These are phyloP conservation scores for Tephrocybe sp. DNA, from an alignment of 768 basidiomycete species.

Conservation along the genomic window DNA sequence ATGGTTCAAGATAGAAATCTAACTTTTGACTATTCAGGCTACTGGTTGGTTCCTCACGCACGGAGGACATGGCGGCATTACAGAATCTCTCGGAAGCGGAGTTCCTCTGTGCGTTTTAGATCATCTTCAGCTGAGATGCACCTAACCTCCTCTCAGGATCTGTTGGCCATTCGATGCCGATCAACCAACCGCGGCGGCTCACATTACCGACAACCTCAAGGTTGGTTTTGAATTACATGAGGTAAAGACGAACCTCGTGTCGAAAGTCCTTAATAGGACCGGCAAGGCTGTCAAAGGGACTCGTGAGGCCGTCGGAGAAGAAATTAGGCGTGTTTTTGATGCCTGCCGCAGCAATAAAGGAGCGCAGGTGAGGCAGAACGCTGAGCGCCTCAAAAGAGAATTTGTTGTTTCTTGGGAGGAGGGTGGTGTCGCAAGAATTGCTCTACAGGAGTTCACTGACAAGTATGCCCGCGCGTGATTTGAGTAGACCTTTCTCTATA, in stretches of 20 bases:
- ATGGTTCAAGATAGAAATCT: no score
- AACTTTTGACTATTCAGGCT: no score
- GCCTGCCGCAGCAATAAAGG: slow-evolving; percentile 12
- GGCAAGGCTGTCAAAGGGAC: slow-evolving; percentile 14
- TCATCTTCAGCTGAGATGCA: background rate
- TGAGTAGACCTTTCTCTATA: no score
- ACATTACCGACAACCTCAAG: slow-evolving; percentile 17
- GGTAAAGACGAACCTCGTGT: slow-evolving; percentile 18
- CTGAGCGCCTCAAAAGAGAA: slow-evolving; percentile 4
- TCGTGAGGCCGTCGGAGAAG: slow-evolving; percentile 13
- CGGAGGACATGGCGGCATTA: slow-evolving; percentile 21
- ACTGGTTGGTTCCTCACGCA: slow-evolving; percentile 25
- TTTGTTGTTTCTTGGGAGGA: slow-evolving; percentile 12
- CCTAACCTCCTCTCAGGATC: slow-evolving; percentile 12
- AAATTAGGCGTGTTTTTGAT: slow-evolving; percentile 13
- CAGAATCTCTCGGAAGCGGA: slow-evolving; percentile 21
- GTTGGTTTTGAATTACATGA: slow-evolving; percentile 21
- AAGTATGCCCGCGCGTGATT: no score
- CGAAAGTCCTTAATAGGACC: slow-evolving; percentile 11
- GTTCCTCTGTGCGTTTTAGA: slow-evolving; percentile 19
- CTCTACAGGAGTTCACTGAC: slow-evolving; percentile 3
- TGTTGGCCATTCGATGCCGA: slow-evolving; percentile 23
- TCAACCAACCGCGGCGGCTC: slow-evolving; percentile 18
- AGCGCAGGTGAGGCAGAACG: slow-evolving; percentile 12
- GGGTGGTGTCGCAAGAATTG: slow-evolving; percentile 5